Conservation (phyloP, 2,329 filamentous ascomycete genomes). For the Alternaria arbusti region DNA sequence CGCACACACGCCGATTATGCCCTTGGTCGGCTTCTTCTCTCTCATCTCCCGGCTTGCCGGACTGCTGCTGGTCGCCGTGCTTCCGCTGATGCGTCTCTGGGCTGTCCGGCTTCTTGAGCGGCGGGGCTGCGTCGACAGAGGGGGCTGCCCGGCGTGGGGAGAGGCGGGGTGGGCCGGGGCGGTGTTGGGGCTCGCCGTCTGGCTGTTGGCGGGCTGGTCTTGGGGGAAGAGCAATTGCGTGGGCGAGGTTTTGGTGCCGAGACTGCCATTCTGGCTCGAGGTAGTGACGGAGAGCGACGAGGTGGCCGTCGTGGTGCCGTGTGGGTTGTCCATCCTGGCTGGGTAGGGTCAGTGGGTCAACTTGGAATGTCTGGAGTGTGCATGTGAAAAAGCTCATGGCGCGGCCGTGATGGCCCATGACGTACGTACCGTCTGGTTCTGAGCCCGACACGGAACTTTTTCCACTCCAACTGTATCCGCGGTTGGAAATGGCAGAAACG, state of each 20-base stretch:
- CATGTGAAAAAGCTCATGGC: slow-evolving; percentile 3
- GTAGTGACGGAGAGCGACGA: slow-evolving; percentile 54
- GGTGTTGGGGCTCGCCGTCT: slow-evolving; percentile 13
- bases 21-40: slow-evolving; percentile 60
- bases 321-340: slow-evolving; percentile 38
- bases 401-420: slow-evolving; percentile 9
- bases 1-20: slow-evolving; percentile 89
- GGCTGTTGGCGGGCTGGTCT: slow-evolving; percentile 29
- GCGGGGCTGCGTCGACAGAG: slow-evolving; percentile 25
- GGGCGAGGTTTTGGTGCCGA: slow-evolving; percentile 49
- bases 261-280: slow-evolving; percentile 51
- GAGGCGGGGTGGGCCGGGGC: slow-evolving; percentile 24
- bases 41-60: slow-evolving; percentile 68
- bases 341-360: slow-evolving; percentile 13
- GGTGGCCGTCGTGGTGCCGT: slow-evolving; percentile 52
- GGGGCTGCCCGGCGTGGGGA: slow-evolving; percentile 21
- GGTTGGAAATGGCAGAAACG: slow-evolving; percentile 62
- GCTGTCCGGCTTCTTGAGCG: slow-evolving; percentile 52
- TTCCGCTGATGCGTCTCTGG: slow-evolving; percentile 81
- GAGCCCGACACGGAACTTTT: slow-evolving; percentile 54
- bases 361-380: background rate
- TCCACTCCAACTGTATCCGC: slow-evolving; percentile 59
- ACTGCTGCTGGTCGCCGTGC: slow-evolving; percentile 82
- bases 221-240: slow-evolving; percentile 43
- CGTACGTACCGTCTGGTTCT: slow-evolving; percentile 54